These are phyloP conservation scores for Coemansia sp. DNA, from an alignment of 192 early-diverging fungal genomes.

Conservation along the genomic window DNA sequence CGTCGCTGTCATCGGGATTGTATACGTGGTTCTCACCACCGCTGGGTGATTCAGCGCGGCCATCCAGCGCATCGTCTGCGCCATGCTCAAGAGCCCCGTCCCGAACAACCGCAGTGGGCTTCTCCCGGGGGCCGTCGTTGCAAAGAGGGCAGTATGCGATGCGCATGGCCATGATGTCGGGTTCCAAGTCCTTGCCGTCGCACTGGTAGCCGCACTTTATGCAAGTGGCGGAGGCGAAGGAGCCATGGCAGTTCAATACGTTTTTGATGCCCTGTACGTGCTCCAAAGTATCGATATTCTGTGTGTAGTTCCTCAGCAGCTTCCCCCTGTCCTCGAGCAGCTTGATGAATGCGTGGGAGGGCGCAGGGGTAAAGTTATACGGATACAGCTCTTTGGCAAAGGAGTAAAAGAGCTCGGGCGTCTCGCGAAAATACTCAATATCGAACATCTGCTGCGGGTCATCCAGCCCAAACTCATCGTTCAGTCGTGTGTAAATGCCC, in stretches of 20 bases:
- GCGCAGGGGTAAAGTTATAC: conserved; percentile 82
- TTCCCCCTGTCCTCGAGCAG: conserved; percentile 82
- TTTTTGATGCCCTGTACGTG: conserved; percentile 77
- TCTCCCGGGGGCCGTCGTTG: conserved; percentile 13
- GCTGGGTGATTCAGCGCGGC: neutral
- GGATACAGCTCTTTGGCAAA: conserved; percentile 94
- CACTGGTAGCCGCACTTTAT: conserved; percentile 78
- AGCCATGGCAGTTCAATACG: conserved; percentile 92
- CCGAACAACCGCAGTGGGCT: neutral
- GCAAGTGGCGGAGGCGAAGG: conserved; percentile 94
- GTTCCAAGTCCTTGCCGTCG: conserved; percentile 76
- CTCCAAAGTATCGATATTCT: conserved; percentile 97
- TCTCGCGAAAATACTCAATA: conserved; percentile 82
- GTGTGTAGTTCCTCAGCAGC: conserved; percentile 93
- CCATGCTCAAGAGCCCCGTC: neutral
- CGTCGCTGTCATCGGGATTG: conserved; percentile 32
- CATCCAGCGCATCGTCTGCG: neutral
- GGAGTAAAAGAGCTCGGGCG: conserved; percentile 93
- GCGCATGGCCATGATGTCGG: conserved; percentile 71
- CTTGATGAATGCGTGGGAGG: conserved; percentile 87
- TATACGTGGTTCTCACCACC: conserved; percentile 7
- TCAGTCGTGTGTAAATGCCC: conserved; percentile 86
- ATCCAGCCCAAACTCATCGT: conserved; percentile 84
- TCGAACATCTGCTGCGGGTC: conserved; percentile 98
- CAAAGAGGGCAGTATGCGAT: conserved; percentile 81